Conservation (phyloP, 306 rosid species). For the Cicer bijugum region DNA sequence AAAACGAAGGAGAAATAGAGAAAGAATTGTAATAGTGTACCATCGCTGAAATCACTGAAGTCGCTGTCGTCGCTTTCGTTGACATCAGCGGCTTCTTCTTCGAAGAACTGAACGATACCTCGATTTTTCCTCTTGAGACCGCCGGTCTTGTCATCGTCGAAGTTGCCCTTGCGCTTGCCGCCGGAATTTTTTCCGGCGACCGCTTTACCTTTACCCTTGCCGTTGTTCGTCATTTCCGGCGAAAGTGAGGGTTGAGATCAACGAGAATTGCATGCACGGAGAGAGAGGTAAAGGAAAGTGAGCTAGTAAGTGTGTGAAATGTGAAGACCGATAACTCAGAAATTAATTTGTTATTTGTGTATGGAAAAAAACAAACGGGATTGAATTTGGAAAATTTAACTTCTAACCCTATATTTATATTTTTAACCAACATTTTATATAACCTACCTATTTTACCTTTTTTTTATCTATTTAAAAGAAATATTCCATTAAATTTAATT, state of each 20-base stretch:
- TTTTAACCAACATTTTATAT: no score
- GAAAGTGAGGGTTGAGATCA: slow-evolving; percentile 22
- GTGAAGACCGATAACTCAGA: background rate
- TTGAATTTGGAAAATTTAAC: background rate
- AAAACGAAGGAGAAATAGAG: slow-evolving; percentile 1
- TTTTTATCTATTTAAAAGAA: no score
- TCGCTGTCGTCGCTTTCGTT: slow-evolving; percentile 52
- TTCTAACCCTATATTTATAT: no score
- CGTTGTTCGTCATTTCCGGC: slow-evolving; percentile 59
- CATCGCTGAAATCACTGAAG: slow-evolving; percentile 53
- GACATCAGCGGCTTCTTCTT: slow-evolving; percentile 55
- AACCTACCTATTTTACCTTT: no score
- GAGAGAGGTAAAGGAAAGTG: background rate
- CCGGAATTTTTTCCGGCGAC: slow-evolving; percentile 54
- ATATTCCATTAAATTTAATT: no score
- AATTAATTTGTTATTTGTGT: background rate
- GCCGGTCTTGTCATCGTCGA: slow-evolving; percentile 54
- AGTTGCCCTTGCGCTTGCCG: slow-evolving; percentile 56
- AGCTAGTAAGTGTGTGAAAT: background rate
- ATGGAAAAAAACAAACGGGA: no score
- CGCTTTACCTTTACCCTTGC: slow-evolving; percentile 78
- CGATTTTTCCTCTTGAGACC: slow-evolving; percentile 59
- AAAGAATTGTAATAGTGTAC: slow-evolving; percentile 42
- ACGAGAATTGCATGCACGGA: slow-evolving; percentile 43
- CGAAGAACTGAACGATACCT: slow-evolving; percentile 70